These are phyloP conservation scores for Paraurostyla sp. DNA, from an alignment of 73 alveolate species.

Conservation along the genomic window DNA sequence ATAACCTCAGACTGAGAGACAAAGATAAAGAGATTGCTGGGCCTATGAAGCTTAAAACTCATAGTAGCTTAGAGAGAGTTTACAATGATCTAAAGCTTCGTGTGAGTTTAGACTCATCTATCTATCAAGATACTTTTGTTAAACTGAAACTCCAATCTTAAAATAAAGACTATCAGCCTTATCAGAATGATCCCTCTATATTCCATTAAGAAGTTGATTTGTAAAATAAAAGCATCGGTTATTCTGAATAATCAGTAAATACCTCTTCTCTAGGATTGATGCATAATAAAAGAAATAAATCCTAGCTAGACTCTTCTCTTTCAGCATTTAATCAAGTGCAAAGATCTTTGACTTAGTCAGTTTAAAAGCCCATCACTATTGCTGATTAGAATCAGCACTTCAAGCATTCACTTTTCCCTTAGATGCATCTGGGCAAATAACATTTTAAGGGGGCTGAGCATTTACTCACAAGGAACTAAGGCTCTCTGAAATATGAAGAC, in stretches of 20 bases:
- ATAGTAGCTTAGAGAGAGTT: constrained; percentile 8
- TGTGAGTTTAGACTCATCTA: background rate
- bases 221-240: background rate
- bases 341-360: background rate
- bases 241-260: background rate
- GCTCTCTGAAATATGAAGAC: background rate
- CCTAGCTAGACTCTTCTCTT: background rate
- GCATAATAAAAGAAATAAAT: background rate
- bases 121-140: background rate
- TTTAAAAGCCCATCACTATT: background rate
- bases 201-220: too few relatives aligned
- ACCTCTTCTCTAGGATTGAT: too few relatives aligned
- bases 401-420: background rate
- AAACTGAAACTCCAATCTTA: background rate
- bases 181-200: too few relatives aligned
- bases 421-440: background rate
- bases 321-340: background rate
- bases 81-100: background rate
- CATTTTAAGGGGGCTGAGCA: background rate
- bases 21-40: background rate
- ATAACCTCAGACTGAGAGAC: background rate
- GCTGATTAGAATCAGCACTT: background rate
- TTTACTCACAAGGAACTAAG: background rate
- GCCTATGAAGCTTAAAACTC: constrained; percentile 13
- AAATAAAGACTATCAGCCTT: background rate